Base-by-base conservation (phyloP, 2,329 filamentous ascomycete genomes). In the Xylaria sp. region DNA sequence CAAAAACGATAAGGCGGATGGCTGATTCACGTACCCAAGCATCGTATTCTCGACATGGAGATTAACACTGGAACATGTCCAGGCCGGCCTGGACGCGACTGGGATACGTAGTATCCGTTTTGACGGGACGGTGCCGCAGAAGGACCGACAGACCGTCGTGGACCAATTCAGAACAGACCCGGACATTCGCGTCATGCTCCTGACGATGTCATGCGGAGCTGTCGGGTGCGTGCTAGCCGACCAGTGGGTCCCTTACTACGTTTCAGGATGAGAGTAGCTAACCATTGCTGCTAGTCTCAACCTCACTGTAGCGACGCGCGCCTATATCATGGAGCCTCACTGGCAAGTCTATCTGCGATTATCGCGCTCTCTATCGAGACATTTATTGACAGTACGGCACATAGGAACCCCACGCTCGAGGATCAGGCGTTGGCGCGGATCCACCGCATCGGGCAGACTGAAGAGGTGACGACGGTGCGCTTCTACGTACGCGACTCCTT, bases 1-100 rank as follows among this genome's bases (percentile, higher is more conserved):
- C 34, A 22, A 56, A 34, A 59, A 40, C 40, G 61, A 34, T 52
- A n/a, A n/a, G n/a, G n/a, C n/a, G n/a, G n/a, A n/a, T n/a, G n/a
- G n/a, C n/a, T n/a, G n/a, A n/a, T n/a, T n/a, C n/a, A n/a, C 22
- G 6, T 1, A 8, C 0, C 1, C 1, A 19, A 82, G 79, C 44
- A 70, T 82, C 16, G 72, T 83, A 0, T 83, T 83, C 51, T 81
- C 79, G 0, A 76, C 69, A 0, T 83, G 80, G 80, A 72, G 75
- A 16, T 60, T 74, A 9, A 81, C 75, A 0, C 75, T 83, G 1
- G 73, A 81, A 39, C 50, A 81, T 1, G 66, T 82, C 0, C 68
- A 78, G 45, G 57, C 53, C 1, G 76, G 73, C 0, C 64, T 83
- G 0, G 56, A 68, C 0, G 52, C 73, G 16, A 62, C 67, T 0